Evolutionary conservation across 345 rosid genomes (phyloP), one percentile per base, ranked within the genome.

Genomic region (Schrenkiella parvula): DNA sequence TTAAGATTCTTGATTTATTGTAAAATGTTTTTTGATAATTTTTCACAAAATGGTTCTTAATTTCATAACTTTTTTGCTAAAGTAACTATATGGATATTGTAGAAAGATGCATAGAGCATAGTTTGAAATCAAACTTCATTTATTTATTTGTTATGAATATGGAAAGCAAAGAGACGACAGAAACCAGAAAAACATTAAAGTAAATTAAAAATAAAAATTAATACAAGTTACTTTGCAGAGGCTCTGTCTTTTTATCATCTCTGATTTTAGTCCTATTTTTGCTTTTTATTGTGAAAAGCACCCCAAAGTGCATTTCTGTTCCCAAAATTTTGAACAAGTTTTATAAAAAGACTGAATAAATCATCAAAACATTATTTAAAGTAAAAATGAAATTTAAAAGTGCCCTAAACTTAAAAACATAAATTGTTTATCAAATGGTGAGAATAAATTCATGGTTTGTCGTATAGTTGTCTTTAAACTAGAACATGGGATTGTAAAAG

Each of bases 381-480:
- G 28, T 32, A 8, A 42, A 42, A 42, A 59, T 21, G 3, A 43
- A 9, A 68, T 21, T 21, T 35, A 8, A 60, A 75, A 60, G 37
- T 41, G 57, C 1, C 12, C 14, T 52, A 58, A 19, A 22, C 11
- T 21, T 58, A 23, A 25, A 38, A 32, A 22, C 19, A 63, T 57
- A 42, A 25, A 25, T 13, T 41, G 22, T 23, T 61, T 58, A 50
- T 67, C 31, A 75, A 53, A 64, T 71, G 54, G 34, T 31, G 76
- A 35, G 65, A 56, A 70, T 31, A 60, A 63, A 68, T 74, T 21
- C 64, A 42, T 43, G 32, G 5, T 80, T 82, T 80, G 90, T 84
- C 87, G 67, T 79, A 52, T 81, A 75, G 82, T 29, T 84, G 84
- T 82, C 80, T 64, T 76, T 39, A 54, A 12, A 35, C 38, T 62